These are phyloP conservation scores for Hysterium pulicare DNA, from an alignment of 2,329 filamentous ascomycete species.

Conservation along the genomic window DNA sequence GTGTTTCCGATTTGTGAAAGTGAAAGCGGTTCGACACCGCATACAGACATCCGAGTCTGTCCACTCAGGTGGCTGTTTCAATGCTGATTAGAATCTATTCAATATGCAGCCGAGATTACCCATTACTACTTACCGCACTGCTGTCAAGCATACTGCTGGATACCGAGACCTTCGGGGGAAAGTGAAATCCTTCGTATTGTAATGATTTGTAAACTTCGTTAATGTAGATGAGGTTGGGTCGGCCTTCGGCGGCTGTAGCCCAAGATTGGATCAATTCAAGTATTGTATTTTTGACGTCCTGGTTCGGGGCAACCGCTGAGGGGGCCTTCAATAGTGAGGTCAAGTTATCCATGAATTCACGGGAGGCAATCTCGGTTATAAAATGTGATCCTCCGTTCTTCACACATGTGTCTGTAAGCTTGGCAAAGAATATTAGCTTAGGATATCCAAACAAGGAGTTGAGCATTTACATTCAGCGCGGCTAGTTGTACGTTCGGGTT, in stretches of 20 bases:
- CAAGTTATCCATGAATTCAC: slow-evolving; percentile 98
- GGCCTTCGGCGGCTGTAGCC: slow-evolving; percentile 83
- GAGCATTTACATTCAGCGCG: slow-evolving; percentile 72
- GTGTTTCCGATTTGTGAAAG: slow-evolving; percentile 97
- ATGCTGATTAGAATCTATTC: slow-evolving; percentile 7
- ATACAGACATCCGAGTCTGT: slow-evolving; percentile 97
- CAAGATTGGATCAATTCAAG: slow-evolving; percentile 90
- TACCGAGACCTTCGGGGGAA: slow-evolving; percentile 81
- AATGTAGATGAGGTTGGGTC: slow-evolving; percentile 80
- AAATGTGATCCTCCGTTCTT: slow-evolving; percentile 98
- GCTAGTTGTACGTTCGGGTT: slow-evolving; percentile 97
- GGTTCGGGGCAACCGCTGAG: slow-evolving; percentile 69
- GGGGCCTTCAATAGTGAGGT: slow-evolving; percentile 83
- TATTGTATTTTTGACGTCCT: slow-evolving; percentile 84
- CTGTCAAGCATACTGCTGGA: slow-evolving; percentile 98
- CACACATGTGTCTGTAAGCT: slow-evolving; percentile 96
- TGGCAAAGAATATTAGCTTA: slow-evolving; percentile 2
- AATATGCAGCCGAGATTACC: background rate
- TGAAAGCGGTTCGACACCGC: slow-evolving; percentile 92
- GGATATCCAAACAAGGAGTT: slow-evolving; percentile 11
- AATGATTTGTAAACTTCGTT: slow-evolving; percentile 80
- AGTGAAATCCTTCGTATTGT: slow-evolving; percentile 81
- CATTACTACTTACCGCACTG: slow-evolving; percentile 67
- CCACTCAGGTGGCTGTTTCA: slow-evolving; percentile 83
- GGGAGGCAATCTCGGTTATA: slow-evolving; percentile 87